These are phyloP conservation scores for Monosporozyma yasuniensis DNA, from an alignment of 805 yeast species.

Conservation along the genomic window DNA sequence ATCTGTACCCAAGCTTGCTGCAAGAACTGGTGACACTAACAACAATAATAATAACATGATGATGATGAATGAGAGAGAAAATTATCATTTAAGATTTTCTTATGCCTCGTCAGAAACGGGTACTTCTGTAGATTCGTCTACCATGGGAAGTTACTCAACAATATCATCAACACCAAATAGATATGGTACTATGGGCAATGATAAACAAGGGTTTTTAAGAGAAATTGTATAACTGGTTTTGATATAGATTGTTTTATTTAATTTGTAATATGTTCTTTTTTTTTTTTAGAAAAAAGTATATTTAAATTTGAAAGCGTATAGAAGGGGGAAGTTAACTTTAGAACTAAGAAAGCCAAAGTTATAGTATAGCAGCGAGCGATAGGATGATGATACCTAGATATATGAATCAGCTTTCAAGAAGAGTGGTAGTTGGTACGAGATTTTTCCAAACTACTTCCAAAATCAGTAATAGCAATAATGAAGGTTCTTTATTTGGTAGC, in stretches of 20 bases:
- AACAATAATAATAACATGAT: not conserved
- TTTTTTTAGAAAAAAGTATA: not conserved
- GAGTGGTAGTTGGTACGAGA: not conserved
- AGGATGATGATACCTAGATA: not conserved
- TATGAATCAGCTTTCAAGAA: not conserved
- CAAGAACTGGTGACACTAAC: not conserved
- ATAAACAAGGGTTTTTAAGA: constrained; percentile 15
- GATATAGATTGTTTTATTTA: not conserved
- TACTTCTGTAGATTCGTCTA: constrained; percentile 15
- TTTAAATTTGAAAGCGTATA: not conserved
- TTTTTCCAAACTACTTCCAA: not conserved
- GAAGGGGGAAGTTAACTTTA: not conserved
- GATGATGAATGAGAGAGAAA: not conserved
- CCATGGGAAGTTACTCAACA: constrained; percentile 11
- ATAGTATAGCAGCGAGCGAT: too few relatives aligned
- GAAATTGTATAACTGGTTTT: constrained; percentile 12
- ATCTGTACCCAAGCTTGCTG: not conserved
- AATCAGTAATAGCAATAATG: not conserved
- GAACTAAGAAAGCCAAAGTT: too few relatives aligned
- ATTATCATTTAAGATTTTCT: constrained; percentile 9
- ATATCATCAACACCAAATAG: constrained; percentile 14
- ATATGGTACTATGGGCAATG: not conserved
- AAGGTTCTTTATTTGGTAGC: constrained; percentile 1
- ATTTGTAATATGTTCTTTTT: not conserved
- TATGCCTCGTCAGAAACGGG: constrained; percentile 12